A percentile compares a stretch with the other conserved stretches of the same genome.
phyloP scores from a whole-genome alignment of 164 flowering plant species.

The Tinospora cordifolia region DNA sequence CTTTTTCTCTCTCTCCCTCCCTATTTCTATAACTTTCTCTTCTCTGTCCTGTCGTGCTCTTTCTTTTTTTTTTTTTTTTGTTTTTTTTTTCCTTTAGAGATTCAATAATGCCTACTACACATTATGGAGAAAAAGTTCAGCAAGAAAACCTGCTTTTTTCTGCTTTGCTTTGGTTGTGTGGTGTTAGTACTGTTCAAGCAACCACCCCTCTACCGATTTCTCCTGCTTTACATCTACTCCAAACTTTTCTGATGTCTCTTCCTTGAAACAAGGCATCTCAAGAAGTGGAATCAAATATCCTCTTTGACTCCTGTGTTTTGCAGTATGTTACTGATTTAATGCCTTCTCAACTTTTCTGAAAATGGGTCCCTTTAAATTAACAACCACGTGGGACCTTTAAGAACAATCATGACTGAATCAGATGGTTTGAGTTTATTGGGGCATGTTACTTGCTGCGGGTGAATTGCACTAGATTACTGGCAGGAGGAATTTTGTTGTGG shows the following conservation, averaged over 20 bases:
- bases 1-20: not conserved
- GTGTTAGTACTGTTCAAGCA: constrained; percentile 6
- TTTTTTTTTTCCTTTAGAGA: not conserved
- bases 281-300: not conserved
- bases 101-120: constrained; percentile 5
- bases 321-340: not conserved
- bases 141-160: not conserved
- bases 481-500: no score
- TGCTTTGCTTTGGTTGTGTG: constrained; percentile 5
- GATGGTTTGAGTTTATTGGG: not conserved
- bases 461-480: no score
- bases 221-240: not conserved
- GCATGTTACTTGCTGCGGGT: not conserved
- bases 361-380: not conserved
- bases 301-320: constrained; percentile 1
- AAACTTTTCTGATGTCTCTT: not conserved
- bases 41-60: no score
- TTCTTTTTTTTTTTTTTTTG: no score
- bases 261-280: constrained; percentile 8
- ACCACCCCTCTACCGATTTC: not conserved
- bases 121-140: not conserved
- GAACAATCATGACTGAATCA: not conserved
- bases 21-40: no score
- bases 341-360: not conserved
- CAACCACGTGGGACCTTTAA: not conserved